phyloP scores from a whole-genome alignment of 164 flowering plant genomes.

The grape (Vitis vinifera) region ASM3070453v1 NC_081817.1:22883501-22884000 shows the following conservation, averaged over 20 bases:
- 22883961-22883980: too few species aligned
- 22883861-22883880: constrained; percentile 50
- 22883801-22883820: constrained; percentile 71
- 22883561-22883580: constrained; percentile 24
- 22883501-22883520: too few species aligned
- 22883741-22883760: constrained; percentile 40
- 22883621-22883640: constrained; percentile 77
- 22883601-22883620: constrained; percentile 80
- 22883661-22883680: too few species aligned
- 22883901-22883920: constrained; percentile 63
- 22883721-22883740: constrained; percentile 43
- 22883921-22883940: constrained; percentile 19
- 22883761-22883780: constrained; percentile 57
- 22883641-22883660: constrained; percentile 50
- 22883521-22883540: not conserved
- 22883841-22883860: constrained; percentile 60
- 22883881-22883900: constrained; percentile 66
- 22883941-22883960: too few species aligned
- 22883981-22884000: too few species aligned
- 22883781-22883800: constrained; percentile 48
- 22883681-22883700: too few species aligned
- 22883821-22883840: constrained; percentile 54
- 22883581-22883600: constrained; percentile 69
- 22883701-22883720: not conserved
- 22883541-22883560: not conserved